Base-by-base conservation (phyloP, 1,284 basidiomycete genomes). In the Tremellales sp. region DNA sequence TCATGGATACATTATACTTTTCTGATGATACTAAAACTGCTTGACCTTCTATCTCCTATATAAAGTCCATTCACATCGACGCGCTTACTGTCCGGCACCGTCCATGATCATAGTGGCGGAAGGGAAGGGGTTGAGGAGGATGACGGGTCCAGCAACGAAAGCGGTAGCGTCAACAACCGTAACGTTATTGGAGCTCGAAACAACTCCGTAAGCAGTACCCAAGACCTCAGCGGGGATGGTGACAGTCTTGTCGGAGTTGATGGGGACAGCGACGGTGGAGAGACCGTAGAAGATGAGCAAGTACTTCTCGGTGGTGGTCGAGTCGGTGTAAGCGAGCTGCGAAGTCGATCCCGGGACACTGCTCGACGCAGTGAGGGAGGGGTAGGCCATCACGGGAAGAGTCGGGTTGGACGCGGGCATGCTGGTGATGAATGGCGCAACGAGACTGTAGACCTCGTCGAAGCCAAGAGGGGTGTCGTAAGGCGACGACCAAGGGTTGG, bases 401-500 rank as follows among this genome's bases (percentile, higher is more conserved):
- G 70, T 63, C 25, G 72, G 59, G 68, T 74, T 75, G 58, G 53
- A 49, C 43, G 45, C 35, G 9, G 73, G 74, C 56, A 66, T 69
- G 13, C 50, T 54, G 28, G 54, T 61, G 60, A 71, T 69, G 60
- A 69, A 66, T 12, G 53, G 50, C 16, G 59, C 51, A 29, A 65
- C 66, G 36, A 68, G 53, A 38, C 65, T 68, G 64, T 66, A 71
- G 47, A 72, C 77, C 56, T 59, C 57, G 64, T 63, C 53, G 40
- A 76, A 60, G 16, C 71, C 68, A 24, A 84, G 72, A 5, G 81
- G 78, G 18, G 69, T 71, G 49, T 74, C 74, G 59, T 79, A 79
- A 3, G 79, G 63, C 1, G 75, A 75, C 46, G 75, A 75, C 81
- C 80, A 82, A 3, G 78, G 75, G 28, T 75, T 67, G 8, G 63